Evolutionary conservation across 192 early-diverging fungal genomes (phyloP), one percentile per base, ranked within the genome.

Genomic region (Chytriomyces confervae): DNA sequence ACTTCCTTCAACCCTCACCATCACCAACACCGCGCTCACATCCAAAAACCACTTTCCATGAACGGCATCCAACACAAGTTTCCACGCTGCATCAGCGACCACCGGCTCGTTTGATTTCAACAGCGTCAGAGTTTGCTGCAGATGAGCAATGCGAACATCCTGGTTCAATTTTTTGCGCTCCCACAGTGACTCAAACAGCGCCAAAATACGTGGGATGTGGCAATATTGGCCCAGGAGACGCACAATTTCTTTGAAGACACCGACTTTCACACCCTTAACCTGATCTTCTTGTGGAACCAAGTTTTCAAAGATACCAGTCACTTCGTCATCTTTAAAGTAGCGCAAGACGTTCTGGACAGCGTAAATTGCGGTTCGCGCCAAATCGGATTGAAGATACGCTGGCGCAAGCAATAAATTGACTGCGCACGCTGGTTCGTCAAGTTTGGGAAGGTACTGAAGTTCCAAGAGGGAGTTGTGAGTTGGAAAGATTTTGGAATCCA

Each of bases 331-430:
- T 6, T 44, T 7, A 23, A 76, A 18, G 65, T 50, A 47, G 20
- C 7, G 13, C 20, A 67, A 9, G 16, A 43, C 49, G 51, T 76
- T 76, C 43, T 67, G 43, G 9, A 76, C 62, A 10, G 64, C 62
- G 50, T 61, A 68, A 50, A 76, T 76, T 18, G 75, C 64, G 13
- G 75, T 76, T 7, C 75, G 62, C 5, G 75, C 62, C 18, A 76
- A 23, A 67, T 76, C 49, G 23, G 45, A 50, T 20, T 76, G 13
- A 11, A 76, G 29, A 46, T 67, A 76, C 23, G 53, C 64, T 11
- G 75, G 75, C 24, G 23, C 29, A 20, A 51, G 9, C 44, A 76
- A n/a, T 18, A 76, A 60, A 53, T 68, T 50, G 29, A 76, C 50
- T 24, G 75, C 27, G 13, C 64, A 48, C 9, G 49, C 66, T 24